These are phyloP conservation scores for Cruciata laevipes DNA, from an alignment of 257 asterid genomes.

Conservation along the genomic window DNA sequence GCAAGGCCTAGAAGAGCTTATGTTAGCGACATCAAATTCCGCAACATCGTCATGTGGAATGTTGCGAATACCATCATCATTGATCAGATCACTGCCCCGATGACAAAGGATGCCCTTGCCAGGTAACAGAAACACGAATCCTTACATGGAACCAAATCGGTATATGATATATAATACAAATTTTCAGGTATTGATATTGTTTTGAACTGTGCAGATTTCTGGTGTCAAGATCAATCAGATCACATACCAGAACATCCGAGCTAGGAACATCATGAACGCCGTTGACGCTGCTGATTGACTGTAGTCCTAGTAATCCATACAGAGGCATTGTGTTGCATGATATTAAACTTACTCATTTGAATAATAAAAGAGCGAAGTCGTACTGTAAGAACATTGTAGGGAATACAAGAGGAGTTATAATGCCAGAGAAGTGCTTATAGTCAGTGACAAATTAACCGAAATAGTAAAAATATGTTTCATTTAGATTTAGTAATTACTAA, in stretches of 20 bases:
- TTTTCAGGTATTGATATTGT: too few relatives aligned
- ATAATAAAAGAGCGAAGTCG: conserved; percentile 31
- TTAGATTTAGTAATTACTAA: too few relatives aligned
- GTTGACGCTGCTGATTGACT: conserved; percentile 47
- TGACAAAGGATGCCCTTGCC: conserved; percentile 45
- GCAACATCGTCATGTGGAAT: conserved; percentile 39
- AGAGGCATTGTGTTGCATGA: conserved; percentile 35
- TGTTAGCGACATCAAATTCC: conserved; percentile 38
- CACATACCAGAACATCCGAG: conserved; percentile 41
- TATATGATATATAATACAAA: too few relatives aligned
- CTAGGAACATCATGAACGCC: conserved; percentile 60
- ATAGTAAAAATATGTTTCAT: too few relatives aligned
- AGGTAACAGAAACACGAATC: conserved; percentile 23
- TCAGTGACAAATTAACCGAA: too few relatives aligned
- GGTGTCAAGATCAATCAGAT: conserved; percentile 53
- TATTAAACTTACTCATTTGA: conserved; percentile 42
- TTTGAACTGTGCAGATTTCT: conserved; percentile 33
- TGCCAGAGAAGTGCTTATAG: conserved; percentile 41
- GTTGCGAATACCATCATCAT: conserved; percentile 59
- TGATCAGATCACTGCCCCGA: conserved; percentile 55
- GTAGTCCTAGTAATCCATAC: conserved; percentile 58
- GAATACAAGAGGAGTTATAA: conserved; percentile 30
- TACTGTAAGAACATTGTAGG: conserved; percentile 45
- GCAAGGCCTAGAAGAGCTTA: conserved; percentile 53
- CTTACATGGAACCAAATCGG: too few relatives aligned